A percentile compares a stretch with the other conserved stretches of the same genome.
phyloP scores from a whole-genome alignment of 495 filamentous ascomycete species.

The Tuber microsphaerosporum region DNA sequence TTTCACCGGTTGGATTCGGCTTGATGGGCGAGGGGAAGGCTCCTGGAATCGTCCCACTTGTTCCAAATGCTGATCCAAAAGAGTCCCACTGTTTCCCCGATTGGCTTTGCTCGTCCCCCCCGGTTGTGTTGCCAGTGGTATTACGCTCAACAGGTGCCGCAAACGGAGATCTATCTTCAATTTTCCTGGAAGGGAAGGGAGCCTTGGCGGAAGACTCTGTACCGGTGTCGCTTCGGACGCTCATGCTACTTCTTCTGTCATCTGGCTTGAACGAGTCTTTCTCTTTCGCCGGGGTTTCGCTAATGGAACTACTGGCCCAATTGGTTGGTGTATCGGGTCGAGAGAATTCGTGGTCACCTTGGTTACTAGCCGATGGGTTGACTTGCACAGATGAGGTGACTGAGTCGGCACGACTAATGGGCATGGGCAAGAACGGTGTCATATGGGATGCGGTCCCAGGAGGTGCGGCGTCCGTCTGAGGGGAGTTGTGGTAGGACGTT shows the following conservation, averaged over 20 bases:
- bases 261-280: conserved; percentile 33
- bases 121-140: conserved; percentile 37
- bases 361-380: conserved; percentile 65
- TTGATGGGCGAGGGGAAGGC: conserved; percentile 52
- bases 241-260: conserved; percentile 39
- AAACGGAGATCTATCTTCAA: conserved; percentile 43
- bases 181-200: conserved; percentile 30
- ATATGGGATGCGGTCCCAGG: conserved; percentile 53
- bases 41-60: conserved; percentile 28
- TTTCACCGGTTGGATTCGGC: conserved; percentile 50
- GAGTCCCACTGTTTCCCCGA: conserved; percentile 36
- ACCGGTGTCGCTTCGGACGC: conserved; percentile 40
- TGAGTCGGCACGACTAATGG: conserved; percentile 55
- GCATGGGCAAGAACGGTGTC: conserved; percentile 64
- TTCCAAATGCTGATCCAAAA: conserved; percentile 24
- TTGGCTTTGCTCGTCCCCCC: conserved; percentile 28
- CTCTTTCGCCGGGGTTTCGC: conserved; percentile 32
- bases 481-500: conserved; percentile 50
- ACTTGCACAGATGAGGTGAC: conserved; percentile 70
- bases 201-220: conserved; percentile 36
- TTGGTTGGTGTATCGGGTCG: conserved; percentile 56
- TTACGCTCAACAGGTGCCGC: conserved; percentile 37
- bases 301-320: conserved; percentile 34
- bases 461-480: conserved; percentile 49
- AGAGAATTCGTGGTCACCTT: conserved; percentile 53